A percentile compares a stretch with the other conserved stretches of the same genome.
phyloP scores from a whole-genome alignment of 148 eudicot species.

The Tetragonia tetragonoides region DNA sequence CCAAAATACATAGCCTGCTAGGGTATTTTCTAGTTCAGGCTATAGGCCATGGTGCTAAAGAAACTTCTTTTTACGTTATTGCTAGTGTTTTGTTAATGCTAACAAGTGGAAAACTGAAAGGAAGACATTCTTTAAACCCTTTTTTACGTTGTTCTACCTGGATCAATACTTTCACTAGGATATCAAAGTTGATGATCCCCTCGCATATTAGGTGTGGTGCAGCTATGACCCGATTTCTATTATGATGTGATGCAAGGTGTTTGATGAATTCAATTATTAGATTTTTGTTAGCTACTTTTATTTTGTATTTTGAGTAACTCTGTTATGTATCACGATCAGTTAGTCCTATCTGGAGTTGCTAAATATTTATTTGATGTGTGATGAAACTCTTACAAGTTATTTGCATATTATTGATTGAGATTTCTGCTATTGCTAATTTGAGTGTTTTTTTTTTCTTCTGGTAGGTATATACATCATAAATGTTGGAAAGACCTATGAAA shows the following conservation, averaged over 20 bases:
- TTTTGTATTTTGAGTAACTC: too few species aligned
- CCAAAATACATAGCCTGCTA: constrained; percentile 2
- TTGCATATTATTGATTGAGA: too few species aligned
- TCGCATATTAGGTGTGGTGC: not conserved
- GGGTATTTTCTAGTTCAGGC: not conserved
- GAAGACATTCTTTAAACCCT: not conserved
- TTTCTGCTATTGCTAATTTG: too few species aligned
- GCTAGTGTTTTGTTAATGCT: not conserved
- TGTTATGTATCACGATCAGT: too few species aligned
- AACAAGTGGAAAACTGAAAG: not conserved
- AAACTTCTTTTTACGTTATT: constrained; percentile 3
- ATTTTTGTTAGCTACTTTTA: too few species aligned
- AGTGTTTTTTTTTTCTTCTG: too few species aligned
- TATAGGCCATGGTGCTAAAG: not conserved
- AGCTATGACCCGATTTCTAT: not conserved
- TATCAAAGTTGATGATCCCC: not conserved
- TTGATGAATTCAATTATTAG: not conserved
- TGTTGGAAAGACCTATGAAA: constrained; percentile 63
- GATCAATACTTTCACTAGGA: not conserved
- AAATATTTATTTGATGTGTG: too few species aligned
- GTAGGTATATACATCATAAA: constrained; percentile 61
- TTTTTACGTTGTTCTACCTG: not conserved
- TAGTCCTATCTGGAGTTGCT: too few species aligned
- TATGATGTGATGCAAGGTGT: not conserved
- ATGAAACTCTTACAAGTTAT: too few species aligned